Evolutionary conservation across 176 grass and related monocot species (phyloP).

Genomic region (Pontederia crassipes): DNA sequence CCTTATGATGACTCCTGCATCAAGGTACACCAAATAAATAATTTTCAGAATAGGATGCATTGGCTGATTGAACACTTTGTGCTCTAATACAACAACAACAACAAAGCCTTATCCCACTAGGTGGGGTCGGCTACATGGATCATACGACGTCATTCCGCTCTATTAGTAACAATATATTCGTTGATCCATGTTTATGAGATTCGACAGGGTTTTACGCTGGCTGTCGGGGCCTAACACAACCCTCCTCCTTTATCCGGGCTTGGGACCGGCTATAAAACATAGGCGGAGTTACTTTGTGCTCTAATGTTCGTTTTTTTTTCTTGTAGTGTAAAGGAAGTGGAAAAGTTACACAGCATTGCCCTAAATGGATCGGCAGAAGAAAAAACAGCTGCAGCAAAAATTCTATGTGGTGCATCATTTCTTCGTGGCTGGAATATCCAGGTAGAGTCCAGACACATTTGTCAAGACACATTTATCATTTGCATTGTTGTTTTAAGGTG

Average conservation of each 20-base stretch:
- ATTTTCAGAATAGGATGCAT: not conserved
- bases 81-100: slow-evolving; percentile 5
- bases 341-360: slow-evolving; percentile 67
- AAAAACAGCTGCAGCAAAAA: slow-evolving; percentile 80
- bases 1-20: slow-evolving; percentile 67
- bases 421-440: slow-evolving; percentile 92
- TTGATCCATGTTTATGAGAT: too few species aligned
- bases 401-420: slow-evolving; percentile 84
- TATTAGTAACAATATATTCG: too few species aligned
- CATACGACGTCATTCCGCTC: too few species aligned
- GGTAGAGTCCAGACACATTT: slow-evolving; percentile 24
- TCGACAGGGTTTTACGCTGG: too few species aligned
- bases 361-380: slow-evolving; percentile 86
- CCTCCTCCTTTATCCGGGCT: too few species aligned
- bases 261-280: too few species aligned
- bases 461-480: not conserved
- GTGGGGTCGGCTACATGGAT: too few species aligned
- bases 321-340: slow-evolving; percentile 64
- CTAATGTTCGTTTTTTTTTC: slow-evolving; percentile 25
- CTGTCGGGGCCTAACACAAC: too few species aligned
- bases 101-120: too few species aligned
- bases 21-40: slow-evolving; percentile 38
- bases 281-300: too few species aligned
- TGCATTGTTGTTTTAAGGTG: not conserved
- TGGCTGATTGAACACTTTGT: too few species aligned